Evolutionary conservation across 2,329 filamentous ascomycete genomes (phyloP).

Genomic region (Emergomyces pasteurianus): DNA sequence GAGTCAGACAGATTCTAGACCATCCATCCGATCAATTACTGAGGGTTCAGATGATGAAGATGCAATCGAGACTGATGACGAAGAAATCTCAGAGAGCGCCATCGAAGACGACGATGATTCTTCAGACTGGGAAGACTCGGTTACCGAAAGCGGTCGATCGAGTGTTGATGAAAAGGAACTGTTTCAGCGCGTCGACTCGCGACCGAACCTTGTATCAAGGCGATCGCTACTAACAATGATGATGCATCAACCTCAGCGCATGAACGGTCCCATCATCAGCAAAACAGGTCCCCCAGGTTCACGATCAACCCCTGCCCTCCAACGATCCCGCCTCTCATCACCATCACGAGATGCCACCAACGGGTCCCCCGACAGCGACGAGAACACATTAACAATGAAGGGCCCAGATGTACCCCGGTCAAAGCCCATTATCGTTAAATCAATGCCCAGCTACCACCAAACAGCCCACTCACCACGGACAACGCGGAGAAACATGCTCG

Average conservation of each 20-base stretch:
- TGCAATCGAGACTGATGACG: slow-evolving; percentile 50
- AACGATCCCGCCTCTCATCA: slow-evolving; percentile 46
- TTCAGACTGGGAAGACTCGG: slow-evolving; percentile 51
- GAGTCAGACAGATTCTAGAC: slow-evolving; percentile 42
- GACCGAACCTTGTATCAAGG: slow-evolving; percentile 69
- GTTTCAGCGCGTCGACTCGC: slow-evolving; percentile 87
- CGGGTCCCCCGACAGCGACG: slow-evolving; percentile 45
- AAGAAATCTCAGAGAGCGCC: slow-evolving; percentile 64
- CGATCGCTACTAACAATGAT: slow-evolving; percentile 82
- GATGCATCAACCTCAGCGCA: slow-evolving; percentile 68
- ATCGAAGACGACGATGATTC: slow-evolving; percentile 60
- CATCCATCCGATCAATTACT: slow-evolving; percentile 51
- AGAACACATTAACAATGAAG: slow-evolving; percentile 50
- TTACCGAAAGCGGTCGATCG: slow-evolving; percentile 70
- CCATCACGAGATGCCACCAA: slow-evolving; percentile 57
- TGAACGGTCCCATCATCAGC: slow-evolving; percentile 24
- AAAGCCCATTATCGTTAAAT: slow-evolving; percentile 68
- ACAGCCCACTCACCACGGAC: slow-evolving; percentile 80
- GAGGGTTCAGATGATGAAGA: slow-evolving; percentile 43
- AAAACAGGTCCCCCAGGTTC: slow-evolving; percentile 12
- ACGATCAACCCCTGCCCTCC: slow-evolving; percentile 32
- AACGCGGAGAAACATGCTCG: slow-evolving; percentile 88
- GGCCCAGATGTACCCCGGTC: slow-evolving; percentile 55
- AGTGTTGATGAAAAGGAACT: slow-evolving; percentile 68
- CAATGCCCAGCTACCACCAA: slow-evolving; percentile 54